These are phyloP conservation scores for Amborella trichopoda DNA, from an alignment of 164 flowering plant species.

Conservation along the genomic window DNA sequence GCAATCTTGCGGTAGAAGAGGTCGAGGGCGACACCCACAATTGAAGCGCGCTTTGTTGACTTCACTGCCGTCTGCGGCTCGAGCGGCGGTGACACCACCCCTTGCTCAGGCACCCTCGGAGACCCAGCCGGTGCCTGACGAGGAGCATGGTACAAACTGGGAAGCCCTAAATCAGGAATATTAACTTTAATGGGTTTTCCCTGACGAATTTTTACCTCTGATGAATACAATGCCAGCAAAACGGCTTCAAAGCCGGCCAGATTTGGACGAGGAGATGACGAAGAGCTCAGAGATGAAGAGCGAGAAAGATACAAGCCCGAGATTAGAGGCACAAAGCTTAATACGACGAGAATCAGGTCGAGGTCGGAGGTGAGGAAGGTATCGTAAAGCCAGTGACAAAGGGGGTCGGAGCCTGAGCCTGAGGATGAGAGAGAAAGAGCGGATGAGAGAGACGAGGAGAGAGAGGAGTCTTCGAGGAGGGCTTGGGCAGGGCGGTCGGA, in stretches of 20 bases:
- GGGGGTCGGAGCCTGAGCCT: slow-evolving; percentile 77
- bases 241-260: slow-evolving; percentile 90
- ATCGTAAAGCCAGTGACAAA: slow-evolving; percentile 97
- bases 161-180: slow-evolving; percentile 71
- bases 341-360: slow-evolving; percentile 80
- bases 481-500: slow-evolving; percentile 89
- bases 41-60: slow-evolving; percentile 70
- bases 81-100: slow-evolving; percentile 33
- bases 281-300: slow-evolving; percentile 16
- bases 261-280: slow-evolving; percentile 23
- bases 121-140: slow-evolving; percentile 6
- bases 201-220: slow-evolving; percentile 53
- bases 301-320: slow-evolving; percentile 66
- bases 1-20: slow-evolving; percentile 68
- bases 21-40: slow-evolving; percentile 65
- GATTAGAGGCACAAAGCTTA: slow-evolving; percentile 67
- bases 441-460: slow-evolving; percentile 44
- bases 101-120: slow-evolving; percentile 15
- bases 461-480: slow-evolving; percentile 48
- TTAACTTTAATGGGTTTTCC: slow-evolving; percentile 61
- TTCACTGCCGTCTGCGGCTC: slow-evolving; percentile 82
- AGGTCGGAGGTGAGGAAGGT: slow-evolving; percentile 69
- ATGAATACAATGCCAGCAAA: slow-evolving; percentile 49
- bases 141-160: slow-evolving; percentile 79
- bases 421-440: slow-evolving; percentile 40